Base-by-base conservation (phyloP, 805 yeast species). In the Nakazawaea holstii region DNA sequence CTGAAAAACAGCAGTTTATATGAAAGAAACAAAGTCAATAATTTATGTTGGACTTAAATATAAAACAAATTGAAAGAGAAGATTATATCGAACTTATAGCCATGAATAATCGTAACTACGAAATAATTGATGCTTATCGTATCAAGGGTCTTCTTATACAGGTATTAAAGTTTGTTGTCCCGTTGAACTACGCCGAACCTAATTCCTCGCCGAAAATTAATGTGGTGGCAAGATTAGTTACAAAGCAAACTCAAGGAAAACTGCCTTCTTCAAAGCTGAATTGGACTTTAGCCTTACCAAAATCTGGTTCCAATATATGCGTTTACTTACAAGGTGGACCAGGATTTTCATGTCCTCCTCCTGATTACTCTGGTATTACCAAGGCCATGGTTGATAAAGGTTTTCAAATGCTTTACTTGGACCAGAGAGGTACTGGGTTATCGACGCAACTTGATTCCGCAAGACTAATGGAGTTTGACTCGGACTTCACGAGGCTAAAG, bases 341-440 rank as follows among this genome's bases (percentile, higher is more conserved):
- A 0, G 82, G 82, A 1, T 74, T 70, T 47, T 72, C 73, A 1
- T 64, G 77, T 40, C 50, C 56, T 1, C 67, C 67, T 3, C 76
- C 77, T 2, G 52, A 62, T 20, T 64, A 65, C 42, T 54, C 67
- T 1, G 69, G 72, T 1, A 57, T 55, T 41, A 61, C 69, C n/a
- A 68, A 72, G 39, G 64, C 59, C 29, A 58, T 73, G 41, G 35
- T 74, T 8, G 70, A 68, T 11, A 59, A 61, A 35, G 78, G 74
- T 2, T 72, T 65, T 53, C 70, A 69, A 55, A 60, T 75, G 6
- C 58, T 79, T 11, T 70, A 66, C 36, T 59, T 76, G 41, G 85
- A 79, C 61, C 84, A 79, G 56, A 60, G 84, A 55, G 85, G 84
- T n/a, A 79, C 84, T 1, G 85, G 84, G 0, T 58, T 73, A 26